These are phyloP conservation scores for Aureobasidium uvarum DNA, from an alignment of 2,329 filamentous ascomycete species.

Conservation along the genomic window DNA sequence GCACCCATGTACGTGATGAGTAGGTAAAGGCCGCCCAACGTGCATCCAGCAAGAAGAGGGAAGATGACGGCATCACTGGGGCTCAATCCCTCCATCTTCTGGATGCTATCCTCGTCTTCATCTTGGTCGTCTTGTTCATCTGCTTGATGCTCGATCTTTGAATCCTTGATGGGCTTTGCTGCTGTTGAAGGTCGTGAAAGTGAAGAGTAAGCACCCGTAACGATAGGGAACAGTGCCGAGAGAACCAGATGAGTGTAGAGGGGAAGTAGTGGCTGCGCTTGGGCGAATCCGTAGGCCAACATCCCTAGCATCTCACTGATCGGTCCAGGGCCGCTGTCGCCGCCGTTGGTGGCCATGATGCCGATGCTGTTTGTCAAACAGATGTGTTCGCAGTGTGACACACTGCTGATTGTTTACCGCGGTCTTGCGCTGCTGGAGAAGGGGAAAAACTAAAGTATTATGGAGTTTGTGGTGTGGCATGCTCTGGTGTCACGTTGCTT, in stretches of 20 bases:
- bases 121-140: constrained; percentile 56
- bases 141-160: constrained; percentile 37
- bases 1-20: constrained; percentile 88
- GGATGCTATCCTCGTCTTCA: constrained; percentile 54
- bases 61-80: constrained; percentile 81
- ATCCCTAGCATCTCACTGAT: constrained; percentile 26
- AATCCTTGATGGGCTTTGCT: constrained; percentile 54
- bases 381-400: background rate
- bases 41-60: constrained; percentile 70
- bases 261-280: constrained; percentile 42
- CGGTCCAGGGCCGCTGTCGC: constrained; percentile 25
- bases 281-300: constrained; percentile 26
- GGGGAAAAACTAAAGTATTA: background rate
- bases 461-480: background rate
- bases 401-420: background rate
- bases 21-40: constrained; percentile 76
- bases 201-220: constrained; percentile 79
- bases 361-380: background rate
- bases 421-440: background rate
- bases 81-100: constrained; percentile 65
- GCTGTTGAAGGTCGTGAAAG: constrained; percentile 81
- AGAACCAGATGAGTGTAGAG: constrained; percentile 62
- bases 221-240: constrained; percentile 78
- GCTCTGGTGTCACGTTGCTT: constrained; percentile 17
- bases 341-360: constrained; percentile 9